Conservation (phyloP, 1,284 basidiomycete species). For the Tausonia pullulans region DNA sequence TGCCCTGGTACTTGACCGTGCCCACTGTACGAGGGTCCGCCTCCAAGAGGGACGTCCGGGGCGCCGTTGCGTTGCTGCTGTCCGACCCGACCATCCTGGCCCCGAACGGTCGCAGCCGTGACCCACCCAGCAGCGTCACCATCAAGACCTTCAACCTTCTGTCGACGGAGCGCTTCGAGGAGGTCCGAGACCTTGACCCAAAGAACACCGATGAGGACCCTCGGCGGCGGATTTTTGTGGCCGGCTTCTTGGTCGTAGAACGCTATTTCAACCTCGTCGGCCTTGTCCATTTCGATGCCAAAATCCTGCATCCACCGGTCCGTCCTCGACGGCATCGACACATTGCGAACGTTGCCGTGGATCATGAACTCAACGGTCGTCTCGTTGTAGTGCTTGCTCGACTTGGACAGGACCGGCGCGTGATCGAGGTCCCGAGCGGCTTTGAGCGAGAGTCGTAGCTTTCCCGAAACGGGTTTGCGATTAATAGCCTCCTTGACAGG, state of each 20-base stretch:
- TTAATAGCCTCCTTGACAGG: conserved; percentile 64
- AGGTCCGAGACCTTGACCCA: conserved; percentile 95
- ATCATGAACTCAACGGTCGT: conserved; percentile 91
- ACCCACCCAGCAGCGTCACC: conserved; percentile 81
- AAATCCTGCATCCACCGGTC: conserved; percentile 98
- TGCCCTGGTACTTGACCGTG: conserved; percentile 7
- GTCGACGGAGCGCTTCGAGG: conserved; percentile 84
- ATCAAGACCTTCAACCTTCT: conserved; percentile 61
- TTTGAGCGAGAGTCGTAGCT: conserved; percentile 77
- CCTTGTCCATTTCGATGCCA: conserved; percentile 92
- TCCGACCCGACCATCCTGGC: conserved; percentile 19
- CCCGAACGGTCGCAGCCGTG: conserved; percentile 50
- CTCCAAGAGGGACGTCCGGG: conserved; percentile 26
- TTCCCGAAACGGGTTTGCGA: conserved; percentile 87
- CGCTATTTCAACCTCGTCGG: conserved; percentile 95
- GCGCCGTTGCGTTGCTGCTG: conserved; percentile 15
- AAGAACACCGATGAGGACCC: conserved; percentile 61
- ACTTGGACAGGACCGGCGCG: conserved; percentile 51
- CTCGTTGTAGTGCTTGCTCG: conserved; percentile 63
- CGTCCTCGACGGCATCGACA: conserved; percentile 82
- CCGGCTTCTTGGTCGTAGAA: conserved; percentile 71
- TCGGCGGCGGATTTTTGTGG: conserved; percentile 65
- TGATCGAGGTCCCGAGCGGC: conserved; percentile 92
- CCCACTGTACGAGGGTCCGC: conserved; percentile 25
- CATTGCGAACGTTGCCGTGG: conserved; percentile 85